Evolutionary conservation across 495 filamentous ascomycete genomes (phyloP), one percentile per base, ranked within the genome.

Genomic region (Penicillium ochrochloron): DNA sequence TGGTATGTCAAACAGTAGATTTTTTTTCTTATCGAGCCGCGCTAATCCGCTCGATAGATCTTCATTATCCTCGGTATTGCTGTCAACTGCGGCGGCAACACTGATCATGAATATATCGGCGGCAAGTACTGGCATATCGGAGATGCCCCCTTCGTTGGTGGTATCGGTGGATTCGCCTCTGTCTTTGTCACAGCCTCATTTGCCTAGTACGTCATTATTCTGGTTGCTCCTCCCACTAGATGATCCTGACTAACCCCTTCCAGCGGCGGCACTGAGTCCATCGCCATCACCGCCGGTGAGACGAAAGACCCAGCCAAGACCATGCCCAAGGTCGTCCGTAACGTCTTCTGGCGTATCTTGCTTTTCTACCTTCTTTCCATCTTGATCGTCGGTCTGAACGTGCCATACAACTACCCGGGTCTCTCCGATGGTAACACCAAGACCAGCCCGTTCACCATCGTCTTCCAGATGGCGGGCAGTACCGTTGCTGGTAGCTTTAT

Each of bases 271-370:
- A 85, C 83, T 19, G 84, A 86, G 66, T 83, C 81, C 19, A 84
- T 86, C 61, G 83, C 83, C 46, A 80, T 86, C 51, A 85, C 84
- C 1, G 84, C 84, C 2, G 84, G 83, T 9, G 84, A 82, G 64
- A 84, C 82, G 27, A 81, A 81, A 54, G 71, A 83, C 63, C 82
- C 82, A 1, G 72, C 80, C 12, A 75, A 77, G 60, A 82, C 65
- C 33, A 69, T 83, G 62, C 82, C 82, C n/a, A 77, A 76, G 25
- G 81, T 83, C 15, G 78, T 84, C 3, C 76, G 77, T 48, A 84
- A 83, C 59, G 82, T 84, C 63, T 83, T 84, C 71, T 84, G 79
- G 79, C 81, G 82, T 6, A 84, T 84, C 41, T 53, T 84, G 12
- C 75, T 84, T 4, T 83, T 84, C 71, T 84, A 84, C 66, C 70